Evolutionary conservation across 2,329 filamentous ascomycete genomes (phyloP), one percentile per base, ranked within the genome.

Genomic region (Malbranchea zuffiana): DNA sequence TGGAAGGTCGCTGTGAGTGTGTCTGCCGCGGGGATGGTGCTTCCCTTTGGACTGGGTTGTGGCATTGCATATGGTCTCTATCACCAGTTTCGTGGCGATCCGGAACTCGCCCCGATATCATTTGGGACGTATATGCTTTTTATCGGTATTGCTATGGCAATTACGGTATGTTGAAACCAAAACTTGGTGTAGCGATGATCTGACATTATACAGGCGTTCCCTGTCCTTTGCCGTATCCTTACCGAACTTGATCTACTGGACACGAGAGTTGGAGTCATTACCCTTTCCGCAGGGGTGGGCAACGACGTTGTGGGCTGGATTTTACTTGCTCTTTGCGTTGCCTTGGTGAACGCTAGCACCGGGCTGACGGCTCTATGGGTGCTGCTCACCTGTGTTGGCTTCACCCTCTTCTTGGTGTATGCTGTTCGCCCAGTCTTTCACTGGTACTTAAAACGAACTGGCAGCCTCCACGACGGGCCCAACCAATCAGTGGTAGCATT

Each of bases 221-320:
- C 88, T 0, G 88, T 96, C 0, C 73, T 96, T 8, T 95, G 88
- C 53, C 82, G 88, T 56, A 96, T 96, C 47, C 65, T 96, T 46
- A 88, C 85, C 0, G 87, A 94, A 58, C 67, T 96, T 36, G 90
- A 94, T 50, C 68, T 96, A 33, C 75, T 96, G 3, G 66, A 42
- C 32, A 47, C 43, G 12, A 42, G 35, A 27, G 44, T 45, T 28
- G 85, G 86, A 53, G 73, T 90, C 29, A 88, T 87, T 21, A 81
- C 84, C 1, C 69, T 93, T 8, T 83, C 84, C 5, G 85, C 86
- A 4, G 88, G 88, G 35, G 86, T 95, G 10, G 85, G 84, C 1
- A 95, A 96, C 55, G 88, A 96, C 53, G 85, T 90, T 11, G 75
- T 81, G 3, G 83, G 84, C 40, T 96, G 88, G 88, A 80, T 95